Conservation (phyloP, 805 yeast genomes). For the Blastobotrys robertii region DNA sequence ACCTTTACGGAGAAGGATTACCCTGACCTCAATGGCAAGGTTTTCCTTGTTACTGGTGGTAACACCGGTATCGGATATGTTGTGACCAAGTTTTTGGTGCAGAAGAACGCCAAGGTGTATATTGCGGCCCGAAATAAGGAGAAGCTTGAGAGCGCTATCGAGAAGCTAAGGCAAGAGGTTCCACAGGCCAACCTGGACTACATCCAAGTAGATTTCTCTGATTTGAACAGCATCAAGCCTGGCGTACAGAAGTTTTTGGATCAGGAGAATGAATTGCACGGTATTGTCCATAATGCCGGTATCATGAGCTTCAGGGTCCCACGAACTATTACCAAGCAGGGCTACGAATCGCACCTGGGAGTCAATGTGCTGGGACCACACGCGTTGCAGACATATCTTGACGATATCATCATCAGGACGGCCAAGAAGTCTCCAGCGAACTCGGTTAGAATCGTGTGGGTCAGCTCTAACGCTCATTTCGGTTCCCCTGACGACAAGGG, state of each 20-base stretch:
- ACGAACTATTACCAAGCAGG: slow-evolving; percentile 30
- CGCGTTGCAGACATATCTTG: slow-evolving; percentile 32
- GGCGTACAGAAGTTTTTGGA: slow-evolving; percentile 3
- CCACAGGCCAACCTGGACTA: slow-evolving; percentile 25
- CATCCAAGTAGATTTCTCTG: slow-evolving; percentile 16
- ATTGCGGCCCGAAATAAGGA: slow-evolving; percentile 29
- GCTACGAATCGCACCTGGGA: slow-evolving; percentile 37
- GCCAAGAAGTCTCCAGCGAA: slow-evolving; percentile 20
- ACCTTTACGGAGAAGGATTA: slow-evolving; percentile 21
- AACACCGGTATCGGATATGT: slow-evolving; percentile 30
- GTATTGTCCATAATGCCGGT: slow-evolving; percentile 37
- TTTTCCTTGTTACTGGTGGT: slow-evolving; percentile 28
- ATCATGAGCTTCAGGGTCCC: slow-evolving; percentile 29
- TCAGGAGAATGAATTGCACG: slow-evolving; percentile 14
- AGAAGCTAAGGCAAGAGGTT: slow-evolving; percentile 20
- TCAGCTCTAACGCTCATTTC: slow-evolving; percentile 33
- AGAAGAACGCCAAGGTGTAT: slow-evolving; percentile 30
- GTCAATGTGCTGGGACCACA: slow-evolving; percentile 40
- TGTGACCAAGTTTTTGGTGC: slow-evolving; percentile 25
- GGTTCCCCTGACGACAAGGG: slow-evolving; percentile 25
- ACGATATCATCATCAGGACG: slow-evolving; percentile 30
- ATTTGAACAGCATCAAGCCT: slow-evolving; percentile 7
- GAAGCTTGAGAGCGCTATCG: slow-evolving; percentile 26
- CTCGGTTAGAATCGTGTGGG: slow-evolving; percentile 37
- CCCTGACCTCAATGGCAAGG: slow-evolving; percentile 29